A percentile compares a stretch with the other conserved stretches of the same genome.
Conservation (phyloP, 1,139 yeast genomes). For the Hyphopichia khmerensis region DNA sequence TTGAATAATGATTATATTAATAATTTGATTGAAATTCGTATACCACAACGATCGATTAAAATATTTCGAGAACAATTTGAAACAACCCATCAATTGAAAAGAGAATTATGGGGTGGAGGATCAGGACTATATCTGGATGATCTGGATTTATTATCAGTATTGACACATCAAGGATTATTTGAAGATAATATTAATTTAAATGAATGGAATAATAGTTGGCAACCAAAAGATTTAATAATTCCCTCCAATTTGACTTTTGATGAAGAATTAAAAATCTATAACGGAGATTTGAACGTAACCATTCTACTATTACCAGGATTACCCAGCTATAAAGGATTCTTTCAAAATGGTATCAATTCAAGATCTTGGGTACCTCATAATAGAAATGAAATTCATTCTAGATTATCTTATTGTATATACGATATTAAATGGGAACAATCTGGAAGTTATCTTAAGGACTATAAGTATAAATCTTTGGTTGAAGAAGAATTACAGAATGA, state of each 20-base stretch:
- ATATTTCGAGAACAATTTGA: slow-evolving; percentile 26
- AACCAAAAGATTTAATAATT: slow-evolving; percentile 21
- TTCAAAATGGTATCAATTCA: slow-evolving; percentile 67
- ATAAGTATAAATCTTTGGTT: neutral
- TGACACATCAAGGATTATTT: slow-evolving; percentile 74
- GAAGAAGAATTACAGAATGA: neutral
- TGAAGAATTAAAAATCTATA: slow-evolving; percentile 27
- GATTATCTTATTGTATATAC: slow-evolving; percentile 61
- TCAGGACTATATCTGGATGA: slow-evolving; percentile 82
- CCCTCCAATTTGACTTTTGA: slow-evolving; percentile 17
- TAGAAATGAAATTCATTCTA: slow-evolving; percentile 54
- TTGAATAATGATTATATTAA: slow-evolving; percentile 56
- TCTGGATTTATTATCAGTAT: slow-evolving; percentile 73
- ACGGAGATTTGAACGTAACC: slow-evolving; percentile 64
- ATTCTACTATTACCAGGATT: slow-evolving; percentile 70
- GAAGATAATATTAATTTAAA: slow-evolving; percentile 19
- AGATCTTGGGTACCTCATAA: slow-evolving; percentile 57
- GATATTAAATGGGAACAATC: slow-evolving; percentile 51
- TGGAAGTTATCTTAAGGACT: slow-evolving; percentile 31
- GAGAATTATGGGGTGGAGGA: slow-evolving; percentile 89
- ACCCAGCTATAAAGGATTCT: slow-evolving; percentile 58
- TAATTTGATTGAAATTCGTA: slow-evolving; percentile 58
- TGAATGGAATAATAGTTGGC: slow-evolving; percentile 39
- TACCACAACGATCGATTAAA: slow-evolving; percentile 48
- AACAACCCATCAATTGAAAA: slow-evolving; percentile 27